These are phyloP conservation scores for Excoecaria agallocha DNA, from an alignment of 345 rosid genomes.

Conservation along the genomic window DNA sequence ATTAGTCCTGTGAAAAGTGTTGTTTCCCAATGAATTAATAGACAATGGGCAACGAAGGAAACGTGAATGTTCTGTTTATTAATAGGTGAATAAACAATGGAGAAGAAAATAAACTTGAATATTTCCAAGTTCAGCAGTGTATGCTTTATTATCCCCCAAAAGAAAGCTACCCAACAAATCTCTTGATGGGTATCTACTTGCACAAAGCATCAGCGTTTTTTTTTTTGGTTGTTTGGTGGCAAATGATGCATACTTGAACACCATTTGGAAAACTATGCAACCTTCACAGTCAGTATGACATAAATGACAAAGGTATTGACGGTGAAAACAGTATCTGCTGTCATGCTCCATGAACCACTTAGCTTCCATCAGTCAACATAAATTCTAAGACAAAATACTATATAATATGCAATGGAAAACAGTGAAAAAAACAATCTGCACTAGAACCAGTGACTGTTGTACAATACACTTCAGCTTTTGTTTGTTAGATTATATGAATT, in stretches of 20 bases:
- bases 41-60: too few species aligned
- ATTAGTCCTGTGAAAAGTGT: not conserved
- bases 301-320: not conserved
- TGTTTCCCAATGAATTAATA: not conserved
- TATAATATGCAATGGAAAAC: not conserved
- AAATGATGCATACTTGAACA: conserved; percentile 46
- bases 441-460: not conserved
- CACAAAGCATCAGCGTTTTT: conserved; percentile 16
- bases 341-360: too few species aligned
- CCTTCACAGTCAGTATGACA: conserved; percentile 18
- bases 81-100: not conserved
- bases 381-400: not conserved
- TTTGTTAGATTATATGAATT: too few species aligned
- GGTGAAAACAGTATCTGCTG: not conserved
- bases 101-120: not conserved
- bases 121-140: conserved; percentile 1
- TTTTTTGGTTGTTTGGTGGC: conserved; percentile 52
- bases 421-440: not conserved
- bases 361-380: not conserved
- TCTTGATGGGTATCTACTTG: conserved; percentile 7
- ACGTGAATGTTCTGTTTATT: not conserved
- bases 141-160: conserved; percentile 15
- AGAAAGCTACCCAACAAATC: conserved; percentile 21
- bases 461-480: not conserved
- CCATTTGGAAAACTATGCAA: conserved; percentile 53